Conservation (phyloP, 306 rosid genomes). For the Castanea sativa region DNA sequence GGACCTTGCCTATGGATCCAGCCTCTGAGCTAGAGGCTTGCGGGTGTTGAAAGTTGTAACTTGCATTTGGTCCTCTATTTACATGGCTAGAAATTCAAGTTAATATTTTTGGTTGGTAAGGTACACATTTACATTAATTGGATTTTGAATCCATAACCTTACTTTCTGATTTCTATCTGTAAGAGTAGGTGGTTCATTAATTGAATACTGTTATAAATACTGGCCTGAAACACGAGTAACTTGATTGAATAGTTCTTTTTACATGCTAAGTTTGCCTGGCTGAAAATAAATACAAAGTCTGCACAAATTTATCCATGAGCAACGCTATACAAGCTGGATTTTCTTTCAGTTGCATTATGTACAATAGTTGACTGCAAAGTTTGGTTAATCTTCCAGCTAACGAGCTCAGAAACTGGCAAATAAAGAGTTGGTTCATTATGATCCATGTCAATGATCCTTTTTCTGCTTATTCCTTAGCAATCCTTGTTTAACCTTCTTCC, state of each 20-base stretch:
- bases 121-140: too few relatives aligned
- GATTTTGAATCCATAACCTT: too few relatives aligned
- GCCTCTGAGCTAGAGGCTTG: too few relatives aligned
- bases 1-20: too few relatives aligned
- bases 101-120: too few relatives aligned
- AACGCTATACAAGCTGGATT: not conserved
- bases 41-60: not conserved
- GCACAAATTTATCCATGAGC: not conserved
- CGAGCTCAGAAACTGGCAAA: not conserved
- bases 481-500: slow-evolving; percentile 63
- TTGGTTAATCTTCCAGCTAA: not conserved
- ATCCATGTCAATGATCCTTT: not conserved
- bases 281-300: not conserved
- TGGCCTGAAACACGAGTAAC: not conserved
- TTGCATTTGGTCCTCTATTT: not conserved
- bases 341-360: not conserved
- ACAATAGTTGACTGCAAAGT: not conserved
- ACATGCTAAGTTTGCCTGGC: not conserved
- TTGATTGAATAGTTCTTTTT: not conserved
- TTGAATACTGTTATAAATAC: not conserved
- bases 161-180: too few relatives aligned
- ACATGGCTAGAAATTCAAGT: not conserved
- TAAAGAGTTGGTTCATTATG: too few relatives aligned
- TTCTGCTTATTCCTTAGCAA: slow-evolving; percentile 32
- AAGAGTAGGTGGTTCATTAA: not conserved